Conservation (phyloP, 495 filamentous ascomycete genomes). For the Diplogelasinospora grovesii region DNA sequence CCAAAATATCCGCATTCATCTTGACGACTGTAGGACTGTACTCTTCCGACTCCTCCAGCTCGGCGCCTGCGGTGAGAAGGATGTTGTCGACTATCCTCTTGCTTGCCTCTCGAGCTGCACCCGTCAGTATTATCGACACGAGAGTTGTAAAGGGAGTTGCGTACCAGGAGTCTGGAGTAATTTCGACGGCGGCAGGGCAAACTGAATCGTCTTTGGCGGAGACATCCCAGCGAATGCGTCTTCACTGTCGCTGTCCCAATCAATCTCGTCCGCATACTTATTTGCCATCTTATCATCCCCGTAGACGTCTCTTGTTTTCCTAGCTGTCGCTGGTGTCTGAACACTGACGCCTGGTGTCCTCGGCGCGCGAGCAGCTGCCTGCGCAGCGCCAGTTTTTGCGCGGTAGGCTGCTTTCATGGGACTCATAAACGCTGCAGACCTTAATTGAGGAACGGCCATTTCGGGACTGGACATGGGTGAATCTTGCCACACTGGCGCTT, state of each 20-base stretch:
- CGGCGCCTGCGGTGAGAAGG: conserved; percentile 76
- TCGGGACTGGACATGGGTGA: conserved; percentile 73
- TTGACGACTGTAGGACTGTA: conserved; percentile 72
- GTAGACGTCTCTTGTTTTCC: conserved; percentile 40
- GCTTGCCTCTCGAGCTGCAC: conserved; percentile 76
- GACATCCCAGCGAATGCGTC: conserved; percentile 65
- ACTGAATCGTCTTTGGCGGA: conserved; percentile 96
- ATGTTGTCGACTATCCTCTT: conserved; percentile 89
- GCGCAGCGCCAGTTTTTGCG: conserved; percentile 10
- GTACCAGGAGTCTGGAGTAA: conserved; percentile 87
- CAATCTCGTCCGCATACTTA: conserved; percentile 42
- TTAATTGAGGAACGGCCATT: conserved; percentile 70
- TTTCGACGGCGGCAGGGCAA: conserved; percentile 79
- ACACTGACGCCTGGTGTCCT: conserved; percentile 73
- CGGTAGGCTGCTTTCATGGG: conserved; percentile 39
- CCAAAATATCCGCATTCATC: conserved; percentile 56
- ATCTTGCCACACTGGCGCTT: conserved; percentile 35
- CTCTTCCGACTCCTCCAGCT: conserved; percentile 45
- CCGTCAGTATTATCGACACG: not conserved
- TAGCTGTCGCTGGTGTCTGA: conserved; percentile 52
- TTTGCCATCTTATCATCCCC: conserved; percentile 18
- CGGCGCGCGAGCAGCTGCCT: conserved; percentile 24
- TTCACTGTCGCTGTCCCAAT: conserved; percentile 60
- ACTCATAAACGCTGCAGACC: conserved; percentile 80
- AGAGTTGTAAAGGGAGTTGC: conserved; percentile 12